phyloP scores from a whole-genome alignment of 805 yeast species.

The Kockiozyma suomiensis region DNA sequence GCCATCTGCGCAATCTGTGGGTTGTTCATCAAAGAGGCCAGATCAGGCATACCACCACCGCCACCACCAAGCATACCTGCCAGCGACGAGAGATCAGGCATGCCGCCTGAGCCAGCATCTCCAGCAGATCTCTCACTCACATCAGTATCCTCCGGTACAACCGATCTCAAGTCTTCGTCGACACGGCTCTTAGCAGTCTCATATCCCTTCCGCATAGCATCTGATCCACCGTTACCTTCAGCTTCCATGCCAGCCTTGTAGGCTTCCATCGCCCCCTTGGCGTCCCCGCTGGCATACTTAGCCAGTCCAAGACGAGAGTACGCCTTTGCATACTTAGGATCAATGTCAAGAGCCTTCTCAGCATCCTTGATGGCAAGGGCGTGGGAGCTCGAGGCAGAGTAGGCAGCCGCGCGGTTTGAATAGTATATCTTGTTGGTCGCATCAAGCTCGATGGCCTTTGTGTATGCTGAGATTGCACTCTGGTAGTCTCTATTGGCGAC shows the following conservation, averaged over 20 bases:
- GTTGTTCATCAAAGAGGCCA: slow-evolving; percentile 74
- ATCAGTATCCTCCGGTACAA: slow-evolving; percentile 33
- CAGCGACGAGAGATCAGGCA: slow-evolving; percentile 72
- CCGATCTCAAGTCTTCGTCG: slow-evolving; percentile 57
- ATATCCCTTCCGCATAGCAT: slow-evolving; percentile 88
- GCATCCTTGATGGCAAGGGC: slow-evolving; percentile 84
- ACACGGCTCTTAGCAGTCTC: slow-evolving; percentile 91
- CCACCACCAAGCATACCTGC: slow-evolving; percentile 66
- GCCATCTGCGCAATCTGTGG: slow-evolving; percentile 94
- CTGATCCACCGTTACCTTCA: slow-evolving; percentile 83
- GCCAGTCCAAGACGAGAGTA: slow-evolving; percentile 96
- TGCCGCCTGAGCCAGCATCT: slow-evolving; percentile 48
- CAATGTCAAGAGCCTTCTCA: slow-evolving; percentile 71
- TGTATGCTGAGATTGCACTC: slow-evolving; percentile 73
- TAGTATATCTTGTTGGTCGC: slow-evolving; percentile 79
- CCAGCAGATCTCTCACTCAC: slow-evolving; percentile 14
- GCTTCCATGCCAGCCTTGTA: slow-evolving; percentile 83
- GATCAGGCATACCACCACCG: slow-evolving; percentile 71
- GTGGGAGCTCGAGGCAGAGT: slow-evolving; percentile 74
- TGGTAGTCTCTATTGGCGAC: slow-evolving; percentile 76
- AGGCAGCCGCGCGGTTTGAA: slow-evolving; percentile 97
- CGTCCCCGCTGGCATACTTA: slow-evolving; percentile 89
- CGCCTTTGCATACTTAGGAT: slow-evolving; percentile 85
- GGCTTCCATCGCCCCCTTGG: slow-evolving; percentile 86
- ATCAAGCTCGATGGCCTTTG: slow-evolving; percentile 72